phyloP scores from a whole-genome alignment of 225 moss, liverwort and hornwort species.

The Asterella californica region DNA sequence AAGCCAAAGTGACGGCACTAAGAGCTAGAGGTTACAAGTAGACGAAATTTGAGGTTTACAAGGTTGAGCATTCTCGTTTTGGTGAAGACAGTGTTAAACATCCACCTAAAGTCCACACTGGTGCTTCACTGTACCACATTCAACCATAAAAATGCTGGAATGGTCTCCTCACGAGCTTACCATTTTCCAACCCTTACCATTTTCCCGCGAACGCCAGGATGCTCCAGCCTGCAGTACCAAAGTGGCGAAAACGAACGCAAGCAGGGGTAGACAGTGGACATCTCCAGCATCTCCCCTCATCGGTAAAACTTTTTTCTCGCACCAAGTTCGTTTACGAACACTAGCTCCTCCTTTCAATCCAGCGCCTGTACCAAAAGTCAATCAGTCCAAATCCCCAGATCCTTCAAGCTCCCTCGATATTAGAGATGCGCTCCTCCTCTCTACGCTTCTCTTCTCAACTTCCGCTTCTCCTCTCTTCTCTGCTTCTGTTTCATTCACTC shows the following conservation, averaged over 20 bases:
- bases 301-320: conserved; percentile 7
- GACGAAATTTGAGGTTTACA: too few species aligned
- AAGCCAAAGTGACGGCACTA: too few species aligned
- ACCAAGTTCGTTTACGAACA: not conserved
- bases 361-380: not conserved
- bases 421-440: not conserved
- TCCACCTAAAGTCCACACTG: too few species aligned
- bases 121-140: too few species aligned
- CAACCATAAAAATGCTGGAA: too few species aligned
- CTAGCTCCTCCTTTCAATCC: not conserved
- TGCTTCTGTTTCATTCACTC: not conserved
- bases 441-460: not conserved
- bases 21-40: too few species aligned
- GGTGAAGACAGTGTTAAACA: too few species aligned
- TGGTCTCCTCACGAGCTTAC: not conserved
- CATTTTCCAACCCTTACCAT: not conserved
- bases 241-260: conserved; percentile 22
- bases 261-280: conserved; percentile 14
- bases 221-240: conserved; percentile 20
- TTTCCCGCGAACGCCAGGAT: not conserved
- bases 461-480: not conserved
- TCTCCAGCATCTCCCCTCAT: conserved; percentile 42
- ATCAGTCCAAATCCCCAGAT: not conserved
- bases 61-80: too few species aligned
- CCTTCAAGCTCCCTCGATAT: not conserved